Conservation (phyloP, 257 asterid species). For the Fraxinus cuspidata region DNA sequence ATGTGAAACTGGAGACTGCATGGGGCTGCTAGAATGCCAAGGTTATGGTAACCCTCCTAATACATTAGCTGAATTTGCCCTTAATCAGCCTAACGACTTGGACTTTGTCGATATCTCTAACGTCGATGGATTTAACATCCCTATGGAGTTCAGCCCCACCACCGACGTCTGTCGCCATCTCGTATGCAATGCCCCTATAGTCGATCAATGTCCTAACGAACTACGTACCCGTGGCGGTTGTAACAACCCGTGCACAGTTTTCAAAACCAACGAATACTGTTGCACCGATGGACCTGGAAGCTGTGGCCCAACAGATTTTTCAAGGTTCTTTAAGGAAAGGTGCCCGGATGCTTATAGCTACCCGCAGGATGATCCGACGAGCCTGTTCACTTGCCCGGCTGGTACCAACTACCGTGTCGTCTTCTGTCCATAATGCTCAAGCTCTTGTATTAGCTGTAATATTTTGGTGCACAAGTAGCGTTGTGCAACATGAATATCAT, state of each 20-base stretch:
- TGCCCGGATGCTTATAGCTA: conserved; percentile 62
- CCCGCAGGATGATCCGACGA: conserved; percentile 54
- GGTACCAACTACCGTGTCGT: conserved; percentile 55
- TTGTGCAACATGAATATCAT: background rate
- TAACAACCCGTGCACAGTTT: conserved; percentile 46
- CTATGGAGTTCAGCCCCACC: conserved; percentile 30
- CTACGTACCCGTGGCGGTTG: conserved; percentile 43
- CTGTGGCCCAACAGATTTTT: conserved; percentile 35
- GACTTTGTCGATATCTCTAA: conserved; percentile 32
- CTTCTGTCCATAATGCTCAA: conserved; percentile 55
- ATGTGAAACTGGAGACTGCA: conserved; percentile 37
- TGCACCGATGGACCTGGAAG: conserved; percentile 53
- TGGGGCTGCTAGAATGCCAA: conserved; percentile 17
- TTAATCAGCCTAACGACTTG: conserved; percentile 30
- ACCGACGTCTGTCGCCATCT: conserved; percentile 6
- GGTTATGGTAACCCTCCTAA: conserved; percentile 29
- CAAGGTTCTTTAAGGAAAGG: conserved; percentile 39
- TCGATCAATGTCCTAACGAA: conserved; percentile 39
- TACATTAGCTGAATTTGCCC: conserved; percentile 34
- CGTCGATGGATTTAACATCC: conserved; percentile 35
- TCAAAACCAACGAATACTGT: conserved; percentile 29
- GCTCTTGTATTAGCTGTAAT: background rate
- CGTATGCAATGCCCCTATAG: conserved; percentile 37
- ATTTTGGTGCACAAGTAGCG: background rate
- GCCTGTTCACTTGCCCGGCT: conserved; percentile 45